Evolutionary conservation across 306 rosid genomes (phyloP).

Genomic region (Macrotyloma uniflorum): DNA sequence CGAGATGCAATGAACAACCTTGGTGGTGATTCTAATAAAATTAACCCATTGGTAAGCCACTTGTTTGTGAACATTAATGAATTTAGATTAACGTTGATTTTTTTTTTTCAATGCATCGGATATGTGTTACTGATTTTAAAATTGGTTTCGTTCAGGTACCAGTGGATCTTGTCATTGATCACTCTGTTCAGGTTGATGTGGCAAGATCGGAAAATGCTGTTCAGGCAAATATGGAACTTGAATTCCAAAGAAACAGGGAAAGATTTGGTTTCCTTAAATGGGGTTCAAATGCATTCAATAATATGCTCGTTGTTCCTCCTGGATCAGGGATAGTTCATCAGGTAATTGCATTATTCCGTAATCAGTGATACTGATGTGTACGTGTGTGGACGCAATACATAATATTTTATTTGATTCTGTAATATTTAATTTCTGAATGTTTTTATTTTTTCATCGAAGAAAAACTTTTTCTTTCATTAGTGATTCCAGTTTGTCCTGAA

Average conservation of each 20-base stretch:
- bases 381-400: background rate
- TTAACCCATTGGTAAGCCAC: conserved; percentile 87
- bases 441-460: background rate
- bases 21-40: conserved; percentile 90
- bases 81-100: background rate
- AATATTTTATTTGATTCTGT: background rate
- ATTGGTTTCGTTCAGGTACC: conserved; percentile 68
- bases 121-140: conserved; percentile 25
- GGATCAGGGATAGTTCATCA: conserved; percentile 98
- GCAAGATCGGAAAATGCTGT: conserved; percentile 95
- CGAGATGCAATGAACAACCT: conserved; percentile 96
- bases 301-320: conserved; percentile 97
- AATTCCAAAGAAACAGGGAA: conserved; percentile 81
- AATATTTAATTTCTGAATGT: background rate
- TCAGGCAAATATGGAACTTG: conserved; percentile 90
- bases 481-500: conserved; percentile 22
- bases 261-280: conserved; percentile 95
- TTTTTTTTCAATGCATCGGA: background rate
- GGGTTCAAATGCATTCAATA: conserved; percentile 90
- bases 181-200: conserved; percentile 97
- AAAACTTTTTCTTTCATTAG: background rate
- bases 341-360: conserved; percentile 53
- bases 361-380: background rate
- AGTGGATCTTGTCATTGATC: conserved; percentile 96
- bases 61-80: conserved; percentile 2